These are phyloP conservation scores for Extremus antarcticus DNA, from an alignment of 495 filamentous ascomycete genomes.

Conservation along the genomic window DNA sequence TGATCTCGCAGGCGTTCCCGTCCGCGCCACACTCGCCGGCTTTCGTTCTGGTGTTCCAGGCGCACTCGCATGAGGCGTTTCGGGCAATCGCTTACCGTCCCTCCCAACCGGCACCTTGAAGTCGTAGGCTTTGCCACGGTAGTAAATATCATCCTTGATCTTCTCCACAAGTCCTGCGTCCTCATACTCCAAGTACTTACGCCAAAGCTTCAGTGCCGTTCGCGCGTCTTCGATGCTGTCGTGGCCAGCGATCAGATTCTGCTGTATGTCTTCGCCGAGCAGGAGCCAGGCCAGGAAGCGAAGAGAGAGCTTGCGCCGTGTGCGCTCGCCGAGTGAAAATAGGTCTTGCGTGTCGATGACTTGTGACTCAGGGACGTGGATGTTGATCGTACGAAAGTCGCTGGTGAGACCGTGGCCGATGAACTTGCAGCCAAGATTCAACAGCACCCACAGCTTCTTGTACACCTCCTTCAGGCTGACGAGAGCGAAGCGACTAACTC, in stretches of 20 bases:
- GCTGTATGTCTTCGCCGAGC: slow-evolving; percentile 84
- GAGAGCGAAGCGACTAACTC: slow-evolving; percentile 62
- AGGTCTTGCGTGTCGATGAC: slow-evolving; percentile 86
- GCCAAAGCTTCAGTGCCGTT: slow-evolving; percentile 79
- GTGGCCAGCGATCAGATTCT: slow-evolving; percentile 50
- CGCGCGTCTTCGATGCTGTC: slow-evolving; percentile 90
- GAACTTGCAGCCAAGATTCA: slow-evolving; percentile 89
- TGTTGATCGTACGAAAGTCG: slow-evolving; percentile 96
- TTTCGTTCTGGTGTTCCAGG: slow-evolving; percentile 14
- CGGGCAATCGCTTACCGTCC: slow-evolving; percentile 11
- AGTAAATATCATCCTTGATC: slow-evolving; percentile 73
- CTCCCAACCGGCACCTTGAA: slow-evolving; percentile 55
- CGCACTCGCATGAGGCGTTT: slow-evolving; percentile 12
- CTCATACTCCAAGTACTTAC: slow-evolving; percentile 78
- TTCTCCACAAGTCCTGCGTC: slow-evolving; percentile 69
- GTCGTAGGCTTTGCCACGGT: slow-evolving; percentile 55
- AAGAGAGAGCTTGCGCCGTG: slow-evolving; percentile 65
- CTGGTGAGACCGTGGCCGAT: slow-evolving; percentile 85
- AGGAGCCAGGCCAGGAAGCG: slow-evolving; percentile 81
- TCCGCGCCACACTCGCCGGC: slow-evolving; percentile 6
- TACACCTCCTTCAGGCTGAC: slow-evolving; percentile 84
- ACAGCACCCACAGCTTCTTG: slow-evolving; percentile 93
- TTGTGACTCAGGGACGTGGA: slow-evolving; percentile 83
- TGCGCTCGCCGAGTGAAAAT: slow-evolving; percentile 58
- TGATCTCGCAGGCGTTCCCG: slow-evolving; percentile 7